These are phyloP conservation scores for Neurospora tetrasperma DNA, from an alignment of 495 filamentous ascomycete genomes.

Conservation along the genomic window DNA sequence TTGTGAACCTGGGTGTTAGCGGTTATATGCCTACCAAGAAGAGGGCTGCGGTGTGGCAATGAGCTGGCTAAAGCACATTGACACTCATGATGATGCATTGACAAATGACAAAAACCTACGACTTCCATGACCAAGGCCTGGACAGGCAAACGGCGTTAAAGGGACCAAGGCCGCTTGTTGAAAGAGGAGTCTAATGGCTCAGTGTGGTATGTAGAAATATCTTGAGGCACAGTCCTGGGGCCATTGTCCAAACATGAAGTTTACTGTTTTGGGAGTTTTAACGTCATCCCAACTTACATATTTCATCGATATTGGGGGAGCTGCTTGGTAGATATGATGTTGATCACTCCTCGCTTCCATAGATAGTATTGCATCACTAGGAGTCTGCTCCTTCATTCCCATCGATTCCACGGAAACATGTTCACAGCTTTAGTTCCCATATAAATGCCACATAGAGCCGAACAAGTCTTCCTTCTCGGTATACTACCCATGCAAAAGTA, in stretches of 20 bases:
- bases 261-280: neutral
- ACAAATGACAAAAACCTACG: neutral
- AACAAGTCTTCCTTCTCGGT: neutral
- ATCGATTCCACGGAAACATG: neutral
- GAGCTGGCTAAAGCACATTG: neutral
- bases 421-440: neutral
- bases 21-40: neutral
- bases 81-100: neutral
- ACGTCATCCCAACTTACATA: neutral
- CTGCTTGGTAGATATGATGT: neutral
- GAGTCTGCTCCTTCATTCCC: neutral
- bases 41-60: neutral
- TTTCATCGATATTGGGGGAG: neutral
- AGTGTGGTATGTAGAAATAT: neutral
- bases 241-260: neutral
- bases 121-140: neutral
- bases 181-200: neutral
- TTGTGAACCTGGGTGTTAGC: neutral
- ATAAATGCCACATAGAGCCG: neutral
- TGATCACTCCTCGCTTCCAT: neutral
- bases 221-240: neutral
- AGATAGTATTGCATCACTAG: neutral
- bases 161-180: neutral
- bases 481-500: neutral
- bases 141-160: neutral